Conservation (phyloP, 2,329 filamentous ascomycete genomes). For the Keithomyces neogunnii region DNA sequence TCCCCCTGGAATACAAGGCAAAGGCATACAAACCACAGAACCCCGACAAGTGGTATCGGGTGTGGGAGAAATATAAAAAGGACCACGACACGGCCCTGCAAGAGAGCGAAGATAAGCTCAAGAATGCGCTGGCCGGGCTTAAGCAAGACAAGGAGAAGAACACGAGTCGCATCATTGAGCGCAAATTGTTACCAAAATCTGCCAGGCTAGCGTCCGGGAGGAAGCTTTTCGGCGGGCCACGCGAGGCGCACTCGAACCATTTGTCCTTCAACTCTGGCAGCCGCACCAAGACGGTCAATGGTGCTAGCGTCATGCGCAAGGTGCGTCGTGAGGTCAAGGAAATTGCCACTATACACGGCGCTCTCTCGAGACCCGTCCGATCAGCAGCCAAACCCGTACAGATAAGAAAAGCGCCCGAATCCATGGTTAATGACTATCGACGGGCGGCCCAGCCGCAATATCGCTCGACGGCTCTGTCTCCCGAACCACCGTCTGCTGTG, state of each 20-base stretch:
- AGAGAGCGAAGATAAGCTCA: slow-evolving; percentile 51
- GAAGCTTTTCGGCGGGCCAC: slow-evolving; percentile 18
- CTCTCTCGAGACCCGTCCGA: slow-evolving; percentile 27
- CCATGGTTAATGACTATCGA: slow-evolving; percentile 45
- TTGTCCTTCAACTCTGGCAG: slow-evolving; percentile 39
- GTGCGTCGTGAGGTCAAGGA: slow-evolving; percentile 48
- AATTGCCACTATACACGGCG: slow-evolving; percentile 38
- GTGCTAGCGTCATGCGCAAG: slow-evolving; percentile 46
- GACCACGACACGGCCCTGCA: slow-evolving; percentile 50
- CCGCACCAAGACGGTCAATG: slow-evolving; percentile 42
- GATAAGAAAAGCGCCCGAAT: slow-evolving; percentile 40
- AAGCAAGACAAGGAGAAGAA: slow-evolving; percentile 50
- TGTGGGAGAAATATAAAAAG: slow-evolving; percentile 63
- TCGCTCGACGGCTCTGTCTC: slow-evolving; percentile 15
- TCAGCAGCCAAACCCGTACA: slow-evolving; percentile 24
- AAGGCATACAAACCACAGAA: slow-evolving; percentile 59
- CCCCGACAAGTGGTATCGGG: slow-evolving; percentile 64
- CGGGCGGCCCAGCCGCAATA: slow-evolving; percentile 31
- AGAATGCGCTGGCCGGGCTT: slow-evolving; percentile 47
- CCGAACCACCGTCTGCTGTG: slow-evolving; percentile 14
- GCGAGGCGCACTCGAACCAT: slow-evolving; percentile 20
- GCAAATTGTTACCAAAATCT: slow-evolving; percentile 34
- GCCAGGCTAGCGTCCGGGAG: slow-evolving; percentile 22
- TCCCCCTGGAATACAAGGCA: slow-evolving; percentile 53
- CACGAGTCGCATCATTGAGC: slow-evolving; percentile 47